phyloP scores from a whole-genome alignment of 208 protist species.

The Blastocrithidia nonstop region DNA sequence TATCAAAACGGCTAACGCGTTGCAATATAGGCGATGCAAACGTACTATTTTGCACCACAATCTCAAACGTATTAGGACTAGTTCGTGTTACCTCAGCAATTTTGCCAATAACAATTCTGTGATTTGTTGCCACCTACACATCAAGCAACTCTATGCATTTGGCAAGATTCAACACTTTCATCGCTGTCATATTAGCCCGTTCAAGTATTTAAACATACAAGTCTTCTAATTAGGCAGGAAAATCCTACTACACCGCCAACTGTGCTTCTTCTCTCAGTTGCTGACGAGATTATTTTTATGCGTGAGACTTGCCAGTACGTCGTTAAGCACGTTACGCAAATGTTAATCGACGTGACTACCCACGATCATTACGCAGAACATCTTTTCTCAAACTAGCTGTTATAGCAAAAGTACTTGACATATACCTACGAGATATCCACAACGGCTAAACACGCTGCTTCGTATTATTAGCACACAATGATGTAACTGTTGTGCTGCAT shows the following conservation, averaged over 20 bases:
- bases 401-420: no score
- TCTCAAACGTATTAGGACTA: slow-evolving; percentile 37
- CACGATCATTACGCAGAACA: slow-evolving; percentile 43
- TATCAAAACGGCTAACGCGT: slow-evolving; percentile 59
- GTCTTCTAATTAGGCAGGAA: slow-evolving; percentile 53
- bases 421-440: no score
- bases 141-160: slow-evolving; percentile 73
- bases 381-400: slow-evolving; percentile 29
- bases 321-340: slow-evolving; percentile 74
- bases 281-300: slow-evolving; percentile 40
- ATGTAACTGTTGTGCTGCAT: no score
- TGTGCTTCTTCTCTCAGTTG: slow-evolving; percentile 55
- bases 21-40: slow-evolving; percentile 45
- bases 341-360: slow-evolving; percentile 56
- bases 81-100: slow-evolving; percentile 68
- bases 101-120: slow-evolving; percentile 43
- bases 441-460: no score
- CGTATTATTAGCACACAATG: no score
- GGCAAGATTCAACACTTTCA: slow-evolving; percentile 82
- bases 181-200: slow-evolving; percentile 58
- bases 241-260: slow-evolving; percentile 42
- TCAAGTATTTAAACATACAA: slow-evolving; percentile 41
- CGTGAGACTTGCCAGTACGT: slow-evolving; percentile 47
- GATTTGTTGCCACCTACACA: slow-evolving; percentile 43
- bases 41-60: slow-evolving; percentile 31